A percentile compares a stretch with the other conserved stretches of the same genome.
These are phyloP conservation scores for Monilinia vaccinii-corymbosi DNA, from an alignment of 2,329 filamentous ascomycete species.

Conservation along the genomic window DNA sequence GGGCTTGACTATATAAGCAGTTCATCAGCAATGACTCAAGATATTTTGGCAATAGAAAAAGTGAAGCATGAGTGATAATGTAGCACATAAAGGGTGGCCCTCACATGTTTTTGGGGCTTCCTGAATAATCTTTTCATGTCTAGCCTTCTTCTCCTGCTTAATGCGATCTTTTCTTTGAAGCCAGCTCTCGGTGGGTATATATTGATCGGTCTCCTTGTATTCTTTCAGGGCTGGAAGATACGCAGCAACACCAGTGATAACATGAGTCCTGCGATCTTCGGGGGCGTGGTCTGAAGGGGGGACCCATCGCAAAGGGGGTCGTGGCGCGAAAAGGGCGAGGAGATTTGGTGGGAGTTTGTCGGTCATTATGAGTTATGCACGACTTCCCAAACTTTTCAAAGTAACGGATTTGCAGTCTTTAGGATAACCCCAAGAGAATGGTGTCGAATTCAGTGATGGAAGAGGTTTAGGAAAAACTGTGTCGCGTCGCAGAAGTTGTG, in stretches of 20 bases:
- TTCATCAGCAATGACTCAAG: slow-evolving; percentile 15
- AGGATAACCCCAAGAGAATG: not conserved
- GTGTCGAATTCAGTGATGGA: slow-evolving; percentile 1
- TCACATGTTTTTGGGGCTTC: slow-evolving; percentile 28
- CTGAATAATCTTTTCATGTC: slow-evolving; percentile 43
- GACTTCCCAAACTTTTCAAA: not conserved
- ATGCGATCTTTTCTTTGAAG: slow-evolving; percentile 77
- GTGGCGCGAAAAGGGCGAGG: slow-evolving; percentile 87
- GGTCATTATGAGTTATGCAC: slow-evolving; percentile 55
- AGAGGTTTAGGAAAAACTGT: not conserved
- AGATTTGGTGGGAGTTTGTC: slow-evolving; percentile 92
- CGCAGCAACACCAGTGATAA: slow-evolving; percentile 63
- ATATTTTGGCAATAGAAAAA: not conserved
- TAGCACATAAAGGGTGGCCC: slow-evolving; percentile 22
- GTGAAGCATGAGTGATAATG: slow-evolving; percentile 17
- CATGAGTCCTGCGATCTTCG: slow-evolving; percentile 68
- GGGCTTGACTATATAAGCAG: slow-evolving; percentile 58
- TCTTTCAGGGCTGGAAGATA: slow-evolving; percentile 66
- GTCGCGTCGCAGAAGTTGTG: not conserved
- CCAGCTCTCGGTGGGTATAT: slow-evolving; percentile 84
- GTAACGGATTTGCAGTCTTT: not conserved
- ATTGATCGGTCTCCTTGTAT: slow-evolving; percentile 70
- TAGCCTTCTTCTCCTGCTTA: slow-evolving; percentile 68
- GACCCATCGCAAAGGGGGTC: slow-evolving; percentile 84
- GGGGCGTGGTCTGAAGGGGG: slow-evolving; percentile 74